phyloP scores from a whole-genome alignment of 1,284 basidiomycete species.

The Moniliella sp. region DNA sequence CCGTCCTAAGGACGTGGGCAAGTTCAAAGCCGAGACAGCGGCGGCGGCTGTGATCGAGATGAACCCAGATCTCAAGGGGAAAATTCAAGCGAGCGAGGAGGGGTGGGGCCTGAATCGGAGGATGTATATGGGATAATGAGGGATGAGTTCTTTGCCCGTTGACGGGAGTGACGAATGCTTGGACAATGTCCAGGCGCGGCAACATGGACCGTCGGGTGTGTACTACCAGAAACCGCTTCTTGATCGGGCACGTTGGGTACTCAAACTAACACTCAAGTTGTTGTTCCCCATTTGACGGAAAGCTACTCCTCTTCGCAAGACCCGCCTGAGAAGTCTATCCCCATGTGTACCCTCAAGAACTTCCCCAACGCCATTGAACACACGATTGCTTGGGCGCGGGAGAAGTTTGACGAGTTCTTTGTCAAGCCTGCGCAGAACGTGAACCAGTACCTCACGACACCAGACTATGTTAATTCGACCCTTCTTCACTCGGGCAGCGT shows the following conservation, averaged over 20 bases:
- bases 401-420: constrained; percentile 77
- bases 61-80: constrained; percentile 76
- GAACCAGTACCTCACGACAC: constrained; percentile 87
- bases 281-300: constrained; percentile 85
- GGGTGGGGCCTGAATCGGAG: constrained; percentile 78
- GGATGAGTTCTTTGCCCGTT: constrained; percentile 66
- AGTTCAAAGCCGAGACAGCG: constrained; percentile 92
- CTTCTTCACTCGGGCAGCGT: constrained; percentile 40
- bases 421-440: constrained; percentile 82
- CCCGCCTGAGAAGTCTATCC: constrained; percentile 91
- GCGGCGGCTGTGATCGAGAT: constrained; percentile 77
- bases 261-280: constrained; percentile 91
- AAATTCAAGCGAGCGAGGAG: constrained; percentile 74
- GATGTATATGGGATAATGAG: constrained; percentile 78
- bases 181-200: constrained; percentile 82
- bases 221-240: constrained; percentile 89
- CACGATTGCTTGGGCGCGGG: constrained; percentile 81
- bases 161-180: constrained; percentile 97
- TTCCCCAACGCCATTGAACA: constrained; percentile 99
- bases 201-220: constrained; percentile 98
- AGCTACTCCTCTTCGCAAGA: constrained; percentile 96
- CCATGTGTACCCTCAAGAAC: constrained; percentile 95
- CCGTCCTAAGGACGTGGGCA: constrained; percentile 81
- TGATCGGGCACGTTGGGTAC: constrained; percentile 91
- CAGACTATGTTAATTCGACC: constrained; percentile 81